Conservation (phyloP, 768 basidiomycete species). For the Leucocoprinus leucothites region DNA sequence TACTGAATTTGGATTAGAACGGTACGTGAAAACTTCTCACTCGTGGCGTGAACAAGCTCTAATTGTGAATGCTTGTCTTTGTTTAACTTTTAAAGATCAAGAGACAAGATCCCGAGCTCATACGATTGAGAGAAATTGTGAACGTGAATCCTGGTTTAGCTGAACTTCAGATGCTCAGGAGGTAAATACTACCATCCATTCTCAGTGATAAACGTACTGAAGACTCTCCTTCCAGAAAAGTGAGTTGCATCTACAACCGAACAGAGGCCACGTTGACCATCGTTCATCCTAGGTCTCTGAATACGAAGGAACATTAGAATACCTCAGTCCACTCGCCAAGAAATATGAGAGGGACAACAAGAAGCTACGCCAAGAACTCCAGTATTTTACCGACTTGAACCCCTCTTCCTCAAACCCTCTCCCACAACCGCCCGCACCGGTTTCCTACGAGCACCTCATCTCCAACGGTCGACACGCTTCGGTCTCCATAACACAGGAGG, state of each 20-base stretch:
- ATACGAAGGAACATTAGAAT: constrained; percentile 32
- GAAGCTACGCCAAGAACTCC: constrained; percentile 3
- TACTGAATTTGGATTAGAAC: neutral
- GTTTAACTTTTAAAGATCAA: too few relatives aligned
- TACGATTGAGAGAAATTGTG: neutral
- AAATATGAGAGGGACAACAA: constrained; percentile 3
- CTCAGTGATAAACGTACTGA: too few relatives aligned
- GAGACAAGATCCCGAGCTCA: neutral
- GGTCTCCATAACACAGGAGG: neutral
- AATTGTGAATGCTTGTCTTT: neutral
- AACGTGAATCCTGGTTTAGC: neutral
- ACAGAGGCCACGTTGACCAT: neutral
- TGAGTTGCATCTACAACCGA: too few relatives aligned
- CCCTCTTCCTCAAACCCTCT: constrained; percentile 32
- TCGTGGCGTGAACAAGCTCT: neutral
- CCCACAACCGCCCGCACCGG: constrained; percentile 53
- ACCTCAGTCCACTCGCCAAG: constrained; percentile 26
- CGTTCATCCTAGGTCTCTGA: constrained; percentile 18
- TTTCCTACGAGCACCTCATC: constrained; percentile 38
- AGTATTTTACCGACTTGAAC: neutral
- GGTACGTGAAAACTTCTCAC: neutral
- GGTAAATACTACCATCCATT: too few relatives aligned
- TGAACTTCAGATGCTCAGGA: neutral
- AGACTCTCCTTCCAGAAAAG: neutral
- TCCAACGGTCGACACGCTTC: constrained; percentile 8